Evolutionary conservation across 73 alveolate species (phyloP), one percentile per base, ranked within the genome.

Genomic region (Paraurostyla sp.): DNA sequence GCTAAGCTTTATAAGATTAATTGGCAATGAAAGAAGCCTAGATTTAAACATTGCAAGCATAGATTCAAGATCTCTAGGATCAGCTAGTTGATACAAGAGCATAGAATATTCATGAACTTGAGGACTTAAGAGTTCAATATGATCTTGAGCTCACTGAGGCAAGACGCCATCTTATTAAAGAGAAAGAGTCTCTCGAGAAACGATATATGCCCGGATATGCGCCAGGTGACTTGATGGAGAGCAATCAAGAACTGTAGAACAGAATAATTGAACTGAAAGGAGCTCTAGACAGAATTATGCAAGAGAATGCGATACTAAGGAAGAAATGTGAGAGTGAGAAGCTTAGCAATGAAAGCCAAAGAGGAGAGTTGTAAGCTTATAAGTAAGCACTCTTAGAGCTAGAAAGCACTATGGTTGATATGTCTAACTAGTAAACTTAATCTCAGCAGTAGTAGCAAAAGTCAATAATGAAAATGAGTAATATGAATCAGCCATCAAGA

Each of bases 201-300:
- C 52, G 50, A 38, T 87, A 23, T 35, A 6, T 33, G 71, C 90
- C 88, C 3, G 94, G 94, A 6, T 50, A 87, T 38, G 54, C 89
- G 3, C 94, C 94, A n/a, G 91, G 85, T 6, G 89, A 87, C 18
- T 23, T 76, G 6, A 42, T 46, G 7, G 81, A 75, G 33, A 43
- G 80, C 23, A 81, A 89, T 43, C 62, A 82, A 65, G 65, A 50
- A 43, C 40, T 80, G 45, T 45, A 32, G 46, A 1, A 27, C 33
- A 63, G 76, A 45, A 82, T 89, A 23, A 38, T 57, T 1, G 92
- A 80, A 13, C 25, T 76, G 33, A 43, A 62, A 15, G 54, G 32
- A 22, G 78, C 45, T 25, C 46, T 60, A 9, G 84, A 78, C 20
- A 45, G 92, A 35, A 38, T 89, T 6, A 30, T 54, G 50, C 60